Conservation (phyloP, 108 stramenopile genomes). For the Nitzschia palea region DNA sequence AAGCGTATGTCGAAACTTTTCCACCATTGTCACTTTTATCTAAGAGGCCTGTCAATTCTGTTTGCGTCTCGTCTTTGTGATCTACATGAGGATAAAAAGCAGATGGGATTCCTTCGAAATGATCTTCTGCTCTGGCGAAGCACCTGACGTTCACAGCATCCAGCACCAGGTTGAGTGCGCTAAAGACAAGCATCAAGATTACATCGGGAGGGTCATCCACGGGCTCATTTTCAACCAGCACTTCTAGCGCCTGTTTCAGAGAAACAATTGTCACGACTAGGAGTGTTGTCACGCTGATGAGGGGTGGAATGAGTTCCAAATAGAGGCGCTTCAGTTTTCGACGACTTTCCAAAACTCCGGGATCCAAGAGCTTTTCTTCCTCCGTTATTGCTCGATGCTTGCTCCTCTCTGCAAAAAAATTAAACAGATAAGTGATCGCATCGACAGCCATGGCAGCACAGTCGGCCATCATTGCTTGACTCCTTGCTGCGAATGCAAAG, state of each 20-base stretch:
- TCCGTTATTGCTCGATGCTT: slow-evolving; percentile 38
- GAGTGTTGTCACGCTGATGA: slow-evolving; percentile 63
- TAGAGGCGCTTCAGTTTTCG: slow-evolving; percentile 35
- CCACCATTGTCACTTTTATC: slow-evolving; percentile 20
- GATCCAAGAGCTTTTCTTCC: slow-evolving; percentile 16
- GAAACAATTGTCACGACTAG: slow-evolving; percentile 50
- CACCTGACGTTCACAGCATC: slow-evolving; percentile 78
- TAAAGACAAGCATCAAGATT: slow-evolving; percentile 72
- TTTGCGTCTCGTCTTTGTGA: slow-evolving; percentile 1
- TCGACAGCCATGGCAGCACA: slow-evolving; percentile 68
- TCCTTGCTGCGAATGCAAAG: slow-evolving; percentile 48
- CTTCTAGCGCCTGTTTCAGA: slow-evolving; percentile 28
- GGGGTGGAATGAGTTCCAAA: slow-evolving; percentile 75
- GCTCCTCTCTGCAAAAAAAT: slow-evolving; percentile 57
- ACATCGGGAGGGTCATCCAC: slow-evolving; percentile 44
- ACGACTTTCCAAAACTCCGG: background rate
- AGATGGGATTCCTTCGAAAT: slow-evolving; percentile 7
- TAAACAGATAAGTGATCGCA: slow-evolving; percentile 67
- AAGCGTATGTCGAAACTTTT: slow-evolving; percentile 24
- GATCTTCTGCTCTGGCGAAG: slow-evolving; percentile 49
- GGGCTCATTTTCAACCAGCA: slow-evolving; percentile 19
- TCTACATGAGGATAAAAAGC: background rate
- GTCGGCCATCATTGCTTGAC: slow-evolving; percentile 49
- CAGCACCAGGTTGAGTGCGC: slow-evolving; percentile 59
- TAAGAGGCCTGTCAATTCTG: slow-evolving; percentile 3